Percentiles rank a stretch among this genome's conserved stretches.
These are phyloP conservation scores for Cadophora luteo-olivacea DNA, from an alignment of 2,329 filamentous ascomycete species.

Conservation along the genomic window DNA sequence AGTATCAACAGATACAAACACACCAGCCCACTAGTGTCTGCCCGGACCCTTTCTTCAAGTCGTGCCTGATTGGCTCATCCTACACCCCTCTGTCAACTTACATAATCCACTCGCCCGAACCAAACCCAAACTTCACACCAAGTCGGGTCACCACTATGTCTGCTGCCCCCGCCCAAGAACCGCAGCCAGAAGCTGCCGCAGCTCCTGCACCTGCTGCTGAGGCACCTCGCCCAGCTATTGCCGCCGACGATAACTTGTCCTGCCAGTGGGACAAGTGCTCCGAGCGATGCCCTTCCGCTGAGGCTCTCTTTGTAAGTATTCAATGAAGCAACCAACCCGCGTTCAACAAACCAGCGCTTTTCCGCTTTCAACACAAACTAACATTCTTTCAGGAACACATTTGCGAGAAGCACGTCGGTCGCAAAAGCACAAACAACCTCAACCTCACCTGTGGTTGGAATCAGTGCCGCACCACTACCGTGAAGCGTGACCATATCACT, in stretches of 20 bases:
- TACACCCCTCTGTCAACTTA: background rate
- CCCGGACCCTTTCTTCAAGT: background rate
- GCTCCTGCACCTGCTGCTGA: slow-evolving; percentile 28
- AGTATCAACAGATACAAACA: background rate
- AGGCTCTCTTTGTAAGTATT: slow-evolving; percentile 49
- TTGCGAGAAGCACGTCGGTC: slow-evolving; percentile 96
- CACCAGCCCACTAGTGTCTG: background rate
- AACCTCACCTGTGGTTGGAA: slow-evolving; percentile 98
- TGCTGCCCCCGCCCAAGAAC: slow-evolving; percentile 30
- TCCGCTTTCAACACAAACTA: background rate
- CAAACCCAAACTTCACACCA: background rate
- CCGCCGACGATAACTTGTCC: slow-evolving; percentile 45
- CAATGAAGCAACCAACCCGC: background rate
- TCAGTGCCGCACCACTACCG: slow-evolving; percentile 91
- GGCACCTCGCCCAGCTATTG: slow-evolving; percentile 32
- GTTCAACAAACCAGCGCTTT: background rate
- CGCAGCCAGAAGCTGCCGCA: slow-evolving; percentile 32
- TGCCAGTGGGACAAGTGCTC: slow-evolving; percentile 51
- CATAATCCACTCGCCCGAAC: background rate
- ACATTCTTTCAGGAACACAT: slow-evolving; percentile 80
- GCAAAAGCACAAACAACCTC: slow-evolving; percentile 98
- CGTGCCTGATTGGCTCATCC: background rate
- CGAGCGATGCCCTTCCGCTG: slow-evolving; percentile 47
- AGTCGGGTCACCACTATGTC: slow-evolving; percentile 31
- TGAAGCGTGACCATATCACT: slow-evolving; percentile 99